Percentiles rank a stretch among this genome's conserved stretches.
phyloP scores from a whole-genome alignment of 1,284 basidiomycete genomes.

The Ustilago cynodontis region DNA sequence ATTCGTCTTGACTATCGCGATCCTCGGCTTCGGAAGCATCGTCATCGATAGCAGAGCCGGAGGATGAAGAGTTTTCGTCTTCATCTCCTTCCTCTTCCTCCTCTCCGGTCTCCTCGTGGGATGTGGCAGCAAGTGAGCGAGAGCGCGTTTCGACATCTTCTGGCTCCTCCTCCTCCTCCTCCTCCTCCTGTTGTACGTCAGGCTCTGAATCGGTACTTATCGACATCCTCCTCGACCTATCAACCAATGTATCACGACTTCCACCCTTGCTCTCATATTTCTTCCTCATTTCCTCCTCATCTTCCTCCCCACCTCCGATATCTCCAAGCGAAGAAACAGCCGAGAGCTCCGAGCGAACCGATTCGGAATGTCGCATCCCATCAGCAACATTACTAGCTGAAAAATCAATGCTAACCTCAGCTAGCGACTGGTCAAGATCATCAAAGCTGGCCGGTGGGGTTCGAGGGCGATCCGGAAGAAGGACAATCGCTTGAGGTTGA shows the following conservation, averaged over 20 bases:
- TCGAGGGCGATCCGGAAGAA: not conserved
- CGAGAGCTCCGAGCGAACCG: not conserved
- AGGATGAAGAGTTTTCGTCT: not conserved
- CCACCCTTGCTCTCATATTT: not conserved
- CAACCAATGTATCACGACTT: not conserved
- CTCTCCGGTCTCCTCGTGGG: not conserved
- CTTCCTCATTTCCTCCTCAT: not conserved
- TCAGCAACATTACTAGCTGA: not conserved
- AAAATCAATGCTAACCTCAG: not conserved
- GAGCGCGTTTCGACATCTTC: slow-evolving; percentile 1
- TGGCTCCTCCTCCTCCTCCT: not conserved
- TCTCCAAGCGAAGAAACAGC: not conserved
- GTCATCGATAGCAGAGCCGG: not conserved
- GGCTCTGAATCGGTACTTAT: slow-evolving; percentile 1
- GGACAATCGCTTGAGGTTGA: not conserved
- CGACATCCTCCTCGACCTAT: not conserved
- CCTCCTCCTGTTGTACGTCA: not conserved
- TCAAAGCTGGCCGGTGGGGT: not conserved
- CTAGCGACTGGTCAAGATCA: not conserved
- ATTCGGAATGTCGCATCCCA: slow-evolving; percentile 2
- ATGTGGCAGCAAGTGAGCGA: not conserved
- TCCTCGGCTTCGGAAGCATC: not conserved
- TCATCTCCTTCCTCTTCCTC: not conserved
- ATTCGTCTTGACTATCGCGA: not conserved
- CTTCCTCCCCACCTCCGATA: not conserved